Percentiles rank a stretch among this genome's conserved stretches.
These are phyloP conservation scores for Penstemon newberryi DNA, from an alignment of 257 asterid species.

Conservation along the genomic window DNA sequence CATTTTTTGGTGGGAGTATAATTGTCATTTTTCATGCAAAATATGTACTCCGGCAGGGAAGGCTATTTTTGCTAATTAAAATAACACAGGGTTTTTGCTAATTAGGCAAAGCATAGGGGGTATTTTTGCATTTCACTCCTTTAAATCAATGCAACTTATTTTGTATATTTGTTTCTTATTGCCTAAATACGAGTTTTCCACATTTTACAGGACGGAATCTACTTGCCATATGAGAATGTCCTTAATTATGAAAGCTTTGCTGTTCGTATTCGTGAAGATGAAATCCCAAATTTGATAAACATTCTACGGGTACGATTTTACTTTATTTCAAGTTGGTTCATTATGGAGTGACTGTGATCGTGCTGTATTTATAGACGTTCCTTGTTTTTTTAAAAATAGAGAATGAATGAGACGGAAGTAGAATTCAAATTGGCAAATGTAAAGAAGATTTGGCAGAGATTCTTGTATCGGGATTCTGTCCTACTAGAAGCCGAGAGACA, in stretches of 20 bases:
- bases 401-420: conserved; percentile 75
- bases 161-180: conserved; percentile 4
- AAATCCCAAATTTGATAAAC: conserved; percentile 70
- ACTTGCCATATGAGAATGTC: conserved; percentile 87
- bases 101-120: no score
- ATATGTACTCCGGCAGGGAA: no score
- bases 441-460: conserved; percentile 89
- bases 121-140: no score
- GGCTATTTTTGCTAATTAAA: no score
- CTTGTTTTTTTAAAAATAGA: conserved; percentile 39
- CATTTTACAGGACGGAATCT: conserved; percentile 75
- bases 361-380: no score
- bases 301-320: conserved; percentile 68
- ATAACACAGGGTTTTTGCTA: no score
- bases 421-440: conserved; percentile 72
- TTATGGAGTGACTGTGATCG: not conserved
- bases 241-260: conserved; percentile 87
- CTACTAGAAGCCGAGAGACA: conserved; percentile 95
- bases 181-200: conserved; percentile 16
- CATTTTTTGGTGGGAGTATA: no score
- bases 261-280: conserved; percentile 84
- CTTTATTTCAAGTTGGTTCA: conserved; percentile 18
- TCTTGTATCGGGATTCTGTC: conserved; percentile 77
- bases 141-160: no score
- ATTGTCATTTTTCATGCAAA: no score